Evolutionary conservation across 805 yeast species (phyloP).

Genomic region (Blastobotrys terrestris): DNA sequence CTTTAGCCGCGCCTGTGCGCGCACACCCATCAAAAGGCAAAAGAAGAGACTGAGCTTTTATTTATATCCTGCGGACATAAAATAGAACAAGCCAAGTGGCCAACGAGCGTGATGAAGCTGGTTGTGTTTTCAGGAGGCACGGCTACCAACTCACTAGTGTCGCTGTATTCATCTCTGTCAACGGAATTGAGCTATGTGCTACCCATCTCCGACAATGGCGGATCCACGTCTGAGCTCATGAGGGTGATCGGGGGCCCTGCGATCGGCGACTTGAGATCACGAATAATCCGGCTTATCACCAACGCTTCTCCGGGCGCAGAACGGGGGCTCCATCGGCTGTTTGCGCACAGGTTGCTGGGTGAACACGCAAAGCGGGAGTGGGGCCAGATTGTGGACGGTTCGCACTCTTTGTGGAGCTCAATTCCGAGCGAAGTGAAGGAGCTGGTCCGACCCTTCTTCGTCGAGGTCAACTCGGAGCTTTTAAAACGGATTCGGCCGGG

Average conservation of each 20-base stretch:
- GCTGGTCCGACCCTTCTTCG: conserved; percentile 67
- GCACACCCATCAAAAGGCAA: too few relatives aligned
- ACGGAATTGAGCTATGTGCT: conserved; percentile 53
- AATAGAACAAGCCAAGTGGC: too few relatives aligned
- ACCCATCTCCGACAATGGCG: conserved; percentile 91
- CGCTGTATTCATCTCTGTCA: conserved; percentile 44
- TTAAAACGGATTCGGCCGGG: conserved; percentile 57
- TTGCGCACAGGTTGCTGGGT: conserved; percentile 47
- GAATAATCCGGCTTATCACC: conserved; percentile 66
- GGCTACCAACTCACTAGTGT: conserved; percentile 75
- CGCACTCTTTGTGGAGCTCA: conserved; percentile 60
- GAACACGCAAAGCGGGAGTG: conserved; percentile 53
- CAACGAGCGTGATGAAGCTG: conserved; percentile 14
- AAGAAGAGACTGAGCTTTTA: too few relatives aligned
- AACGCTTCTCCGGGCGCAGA: conserved; percentile 25
- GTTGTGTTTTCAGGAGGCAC: conserved; percentile 34
- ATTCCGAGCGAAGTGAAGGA: conserved; percentile 57
- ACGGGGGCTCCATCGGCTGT: conserved; percentile 28
- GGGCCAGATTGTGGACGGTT: conserved; percentile 73
- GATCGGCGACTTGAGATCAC: conserved; percentile 82
- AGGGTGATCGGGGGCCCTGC: conserved; percentile 92
- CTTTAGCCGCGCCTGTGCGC: too few relatives aligned
- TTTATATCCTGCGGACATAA: too few relatives aligned
- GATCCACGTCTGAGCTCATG: conserved; percentile 84
- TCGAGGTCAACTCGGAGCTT: conserved; percentile 73